A percentile compares a stretch with the other conserved stretches of the same genome.
phyloP scores from a whole-genome alignment of 2,329 filamentous ascomycete genomes.

The Chaetothyriales sp. region DNA sequence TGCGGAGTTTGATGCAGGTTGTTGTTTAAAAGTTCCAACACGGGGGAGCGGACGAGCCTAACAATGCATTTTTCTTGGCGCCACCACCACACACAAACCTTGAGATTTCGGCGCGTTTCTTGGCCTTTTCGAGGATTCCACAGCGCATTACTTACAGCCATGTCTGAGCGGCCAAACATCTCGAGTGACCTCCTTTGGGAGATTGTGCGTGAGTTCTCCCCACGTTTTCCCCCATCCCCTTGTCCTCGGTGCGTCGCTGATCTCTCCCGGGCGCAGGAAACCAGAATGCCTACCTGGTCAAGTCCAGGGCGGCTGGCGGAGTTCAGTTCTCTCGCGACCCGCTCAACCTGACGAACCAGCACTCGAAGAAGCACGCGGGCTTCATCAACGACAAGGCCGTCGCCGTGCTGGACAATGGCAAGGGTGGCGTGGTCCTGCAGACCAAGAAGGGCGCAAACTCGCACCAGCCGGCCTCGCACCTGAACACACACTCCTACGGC shows the following conservation, averaged over 20 bases:
- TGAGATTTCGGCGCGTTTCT: background rate
- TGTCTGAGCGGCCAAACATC: conserved; percentile 40
- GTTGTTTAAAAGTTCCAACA: background rate
- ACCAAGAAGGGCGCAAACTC: conserved; percentile 62
- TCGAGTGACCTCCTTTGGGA: conserved; percentile 90
- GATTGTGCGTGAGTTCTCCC: conserved; percentile 63
- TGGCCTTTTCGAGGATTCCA: background rate
- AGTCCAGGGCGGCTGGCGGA: conserved; percentile 66
- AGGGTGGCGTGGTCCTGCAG: conserved; percentile 64
- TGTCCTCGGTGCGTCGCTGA: background rate
- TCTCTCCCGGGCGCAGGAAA: conserved; percentile 47
- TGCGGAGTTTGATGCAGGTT: background rate
- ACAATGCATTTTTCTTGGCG: background rate
- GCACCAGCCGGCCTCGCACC: conserved; percentile 57
- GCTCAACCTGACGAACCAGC: conserved; percentile 81
- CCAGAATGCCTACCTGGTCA: conserved; percentile 84
- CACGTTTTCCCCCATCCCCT: conserved; percentile 2
- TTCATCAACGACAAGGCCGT: conserved; percentile 91
- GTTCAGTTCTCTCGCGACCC: conserved; percentile 87
- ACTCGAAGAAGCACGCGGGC: conserved; percentile 85
- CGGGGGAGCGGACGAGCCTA: background rate
- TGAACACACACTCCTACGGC: conserved; percentile 53
- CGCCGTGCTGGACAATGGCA: conserved; percentile 55
- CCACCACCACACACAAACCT: background rate
- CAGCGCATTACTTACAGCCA: background rate